phyloP scores from a whole-genome alignment of 1,284 basidiomycete species.

The Porogramme epimiltina region DNA sequence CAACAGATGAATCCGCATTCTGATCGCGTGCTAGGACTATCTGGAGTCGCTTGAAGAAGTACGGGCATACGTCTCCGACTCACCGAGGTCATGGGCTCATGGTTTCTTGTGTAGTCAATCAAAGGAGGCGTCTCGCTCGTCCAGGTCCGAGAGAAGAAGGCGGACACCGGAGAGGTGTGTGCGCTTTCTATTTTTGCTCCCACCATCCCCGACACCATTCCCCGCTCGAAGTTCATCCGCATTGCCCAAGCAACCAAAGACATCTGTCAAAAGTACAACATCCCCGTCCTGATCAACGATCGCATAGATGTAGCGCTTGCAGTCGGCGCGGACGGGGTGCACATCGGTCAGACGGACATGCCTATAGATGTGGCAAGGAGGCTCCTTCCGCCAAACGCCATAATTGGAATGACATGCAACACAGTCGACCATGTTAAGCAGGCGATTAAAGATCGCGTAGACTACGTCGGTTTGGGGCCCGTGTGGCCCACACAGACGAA shows the following conservation, averaged over 20 bases:
- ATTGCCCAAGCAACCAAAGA: slow-evolving; percentile 74
- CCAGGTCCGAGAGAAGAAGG: slow-evolving; percentile 85
- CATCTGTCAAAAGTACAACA: slow-evolving; percentile 79
- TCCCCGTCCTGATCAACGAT: slow-evolving; percentile 93
- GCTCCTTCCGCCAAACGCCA: slow-evolving; percentile 69
- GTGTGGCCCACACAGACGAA: slow-evolving; percentile 80
- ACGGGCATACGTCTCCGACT: not conserved
- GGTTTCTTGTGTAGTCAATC: slow-evolving; percentile 55
- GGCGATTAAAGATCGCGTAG: slow-evolving; percentile 63
- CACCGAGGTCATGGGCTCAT: slow-evolving; percentile 4
- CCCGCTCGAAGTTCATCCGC: slow-evolving; percentile 67
- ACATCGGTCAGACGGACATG: slow-evolving; percentile 93
- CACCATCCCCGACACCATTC: not conserved
- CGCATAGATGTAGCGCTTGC: slow-evolving; percentile 87
- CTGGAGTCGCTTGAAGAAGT: slow-evolving; percentile 81
- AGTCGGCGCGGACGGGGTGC: slow-evolving; percentile 78
- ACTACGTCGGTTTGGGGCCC: slow-evolving; percentile 89
- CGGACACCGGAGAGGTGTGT: slow-evolving; percentile 76
- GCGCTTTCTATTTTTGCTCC: not conserved
- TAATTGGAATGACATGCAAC: slow-evolving; percentile 86
- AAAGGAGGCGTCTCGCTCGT: slow-evolving; percentile 89
- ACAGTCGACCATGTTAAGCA: slow-evolving; percentile 62
- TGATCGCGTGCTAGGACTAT: slow-evolving; percentile 58
- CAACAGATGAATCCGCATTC: too few species aligned
- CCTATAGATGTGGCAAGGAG: slow-evolving; percentile 68